A percentile compares a stretch with the other conserved stretches of the same genome.
Evolutionary conservation across 371 early-diverging fungal species (phyloP).

Genomic region (Syncephalastrum sp.): DNA sequence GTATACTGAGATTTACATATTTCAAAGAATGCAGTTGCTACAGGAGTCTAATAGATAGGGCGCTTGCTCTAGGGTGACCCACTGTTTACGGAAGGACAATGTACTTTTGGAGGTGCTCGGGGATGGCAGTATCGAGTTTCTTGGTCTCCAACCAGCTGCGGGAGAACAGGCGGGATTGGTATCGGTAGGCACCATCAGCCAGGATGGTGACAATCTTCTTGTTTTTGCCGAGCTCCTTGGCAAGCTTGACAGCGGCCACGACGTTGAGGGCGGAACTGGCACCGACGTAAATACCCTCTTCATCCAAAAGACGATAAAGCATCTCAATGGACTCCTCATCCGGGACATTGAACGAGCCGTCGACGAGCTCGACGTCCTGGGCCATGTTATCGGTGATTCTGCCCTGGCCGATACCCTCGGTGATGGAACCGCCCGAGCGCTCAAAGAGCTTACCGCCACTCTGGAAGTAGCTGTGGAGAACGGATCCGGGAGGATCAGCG

Average conservation of each 20-base stretch:
- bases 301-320: slow-evolving; percentile 84
- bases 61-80: too few species aligned
- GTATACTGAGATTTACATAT: too few species aligned
- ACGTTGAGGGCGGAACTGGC: slow-evolving; percentile 92
- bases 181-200: slow-evolving; percentile 91
- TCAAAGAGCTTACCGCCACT: slow-evolving; percentile 67
- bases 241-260: slow-evolving; percentile 91
- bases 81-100: slow-evolving; percentile 57
- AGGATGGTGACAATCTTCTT: slow-evolving; percentile 83
- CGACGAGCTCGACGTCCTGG: slow-evolving; percentile 75
- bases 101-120: slow-evolving; percentile 84
- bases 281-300: slow-evolving; percentile 93
- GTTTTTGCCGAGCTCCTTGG: slow-evolving; percentile 79
- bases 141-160: slow-evolving; percentile 85
- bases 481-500: slow-evolving; percentile 95
- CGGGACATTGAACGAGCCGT: slow-evolving; percentile 79
- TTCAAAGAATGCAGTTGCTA: too few species aligned
- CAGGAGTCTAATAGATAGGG: too few species aligned
- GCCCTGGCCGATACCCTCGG: slow-evolving; percentile 94
- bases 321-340: slow-evolving; percentile 84
- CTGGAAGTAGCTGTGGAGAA: slow-evolving; percentile 78
- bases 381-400: slow-evolving; percentile 89
- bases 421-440: slow-evolving; percentile 78
- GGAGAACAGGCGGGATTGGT: slow-evolving; percentile 87
- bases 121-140: slow-evolving; percentile 74